Percentiles rank a stretch among this genome's conserved stretches.
phyloP scores from a whole-genome alignment of 116 monocot species.

The Trichopus zeylanicus region DNA sequence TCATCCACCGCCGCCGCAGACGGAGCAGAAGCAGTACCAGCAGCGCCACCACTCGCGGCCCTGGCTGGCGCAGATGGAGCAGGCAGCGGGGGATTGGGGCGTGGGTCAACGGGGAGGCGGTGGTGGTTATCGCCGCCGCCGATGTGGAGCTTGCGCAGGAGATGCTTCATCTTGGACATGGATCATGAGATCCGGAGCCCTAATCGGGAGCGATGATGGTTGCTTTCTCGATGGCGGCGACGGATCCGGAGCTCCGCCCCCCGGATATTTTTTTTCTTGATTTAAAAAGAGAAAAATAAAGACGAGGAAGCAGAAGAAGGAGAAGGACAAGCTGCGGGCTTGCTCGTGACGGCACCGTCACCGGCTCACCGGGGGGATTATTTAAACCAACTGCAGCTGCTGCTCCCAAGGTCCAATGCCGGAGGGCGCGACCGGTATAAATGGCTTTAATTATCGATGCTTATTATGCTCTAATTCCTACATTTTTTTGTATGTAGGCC shows the following conservation, averaged over 20 bases:
- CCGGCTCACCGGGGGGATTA: slow-evolving; percentile 3
- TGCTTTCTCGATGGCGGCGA: no score
- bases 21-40: slow-evolving; percentile 2
- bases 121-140: slow-evolving; percentile 29
- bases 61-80: slow-evolving; percentile 5
- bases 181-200: slow-evolving; percentile 39
- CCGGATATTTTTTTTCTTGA: no score
- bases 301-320: no score
- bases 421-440: no score
- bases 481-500: no score
- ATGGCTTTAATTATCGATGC: no score
- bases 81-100: not conserved
- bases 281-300: no score
- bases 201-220: not conserved
- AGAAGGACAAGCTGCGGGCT: no score
- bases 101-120: slow-evolving; percentile 5
- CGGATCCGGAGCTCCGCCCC: no score
- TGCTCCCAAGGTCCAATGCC: no score
- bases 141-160: slow-evolving; percentile 68
- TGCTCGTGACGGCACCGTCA: not conserved
- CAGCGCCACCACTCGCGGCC: not conserved
- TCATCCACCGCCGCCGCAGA: slow-evolving; percentile 14
- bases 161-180: slow-evolving; percentile 75
- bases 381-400: no score
- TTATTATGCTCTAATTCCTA: no score